Evolutionary conservation across 345 rosid species (phyloP), one percentile per base, ranked within the genome.

Genomic region (Balakata baccata): DNA sequence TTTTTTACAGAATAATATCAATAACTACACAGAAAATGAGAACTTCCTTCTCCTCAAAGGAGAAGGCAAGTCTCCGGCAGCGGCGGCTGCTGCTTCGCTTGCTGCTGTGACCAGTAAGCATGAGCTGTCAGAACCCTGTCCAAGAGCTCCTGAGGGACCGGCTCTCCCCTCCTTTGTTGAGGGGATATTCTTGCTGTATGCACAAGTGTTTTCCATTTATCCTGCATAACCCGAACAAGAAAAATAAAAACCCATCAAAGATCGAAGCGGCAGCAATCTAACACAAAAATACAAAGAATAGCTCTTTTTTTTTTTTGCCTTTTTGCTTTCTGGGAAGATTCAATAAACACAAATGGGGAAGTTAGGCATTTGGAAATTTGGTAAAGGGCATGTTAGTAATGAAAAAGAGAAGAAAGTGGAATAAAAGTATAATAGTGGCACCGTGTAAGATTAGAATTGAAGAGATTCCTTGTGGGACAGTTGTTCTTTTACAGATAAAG

Each of bases 111-210:
- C 98, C 99, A 95, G 78, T 83, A 87, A n/a, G 98, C 96, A 51
- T 92, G 99, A 8, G 97, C 97, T 0, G 82, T 84, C 14, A 92
- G 83, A 62, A 95, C 99, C 79, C 99, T 75, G 82, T 95, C 98
- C 74, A 95, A 66, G 59, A 95, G 97, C 80, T 95, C 97, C 72
- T 95, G 97, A 0, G 99, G 98, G 6, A 95, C 99, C 17, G 98
- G 96, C 89, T 91, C 97, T 66, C 98, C 99, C 83, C 99, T 88
- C 85, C 99, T 89, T 81, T 95, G 99, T 74, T 91, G 98, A 0
- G 98, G 99, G 58, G 97, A 88, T 86, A 95, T 95, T 84, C 92
- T 89, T 54, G 99, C 98, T 43, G 98, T 95, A 84, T 92, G 99
- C 71, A 95, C 96, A 66, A 95, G 84, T 17, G 98, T 92, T 81